Evolutionary conservation across 192 early-diverging fungal species (phyloP).

Genomic region (Umbelopsis vinacea): DNA sequence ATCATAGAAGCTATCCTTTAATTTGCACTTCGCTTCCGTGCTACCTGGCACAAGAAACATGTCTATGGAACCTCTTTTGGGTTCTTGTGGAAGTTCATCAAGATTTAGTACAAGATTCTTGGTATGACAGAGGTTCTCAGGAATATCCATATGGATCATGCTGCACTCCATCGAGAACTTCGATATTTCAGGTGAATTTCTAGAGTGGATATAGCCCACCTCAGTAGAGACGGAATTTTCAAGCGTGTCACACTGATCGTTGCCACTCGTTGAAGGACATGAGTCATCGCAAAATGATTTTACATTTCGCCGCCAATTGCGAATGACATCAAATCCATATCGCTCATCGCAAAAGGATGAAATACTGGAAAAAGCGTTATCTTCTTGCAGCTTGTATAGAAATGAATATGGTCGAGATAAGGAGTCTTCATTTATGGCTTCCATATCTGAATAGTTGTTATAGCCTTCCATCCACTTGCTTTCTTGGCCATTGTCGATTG

Average conservation of each 20-base stretch:
- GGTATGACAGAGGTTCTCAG: slow-evolving; percentile 23
- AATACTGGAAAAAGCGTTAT: too few species aligned
- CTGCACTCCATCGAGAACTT: slow-evolving; percentile 13
- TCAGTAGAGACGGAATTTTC: neutral
- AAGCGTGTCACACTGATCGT: neutral
- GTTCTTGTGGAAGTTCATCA: slow-evolving; percentile 1
- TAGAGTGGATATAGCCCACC: neutral
- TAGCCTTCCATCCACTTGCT: neutral
- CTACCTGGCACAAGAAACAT: slow-evolving; percentile 5
- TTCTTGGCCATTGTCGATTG: neutral
- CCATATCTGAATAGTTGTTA: neutral
- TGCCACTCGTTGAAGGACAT: neutral
- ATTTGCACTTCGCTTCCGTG: slow-evolving; percentile 18
- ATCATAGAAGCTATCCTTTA: slow-evolving; percentile 7
- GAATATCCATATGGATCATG: slow-evolving; percentile 20
- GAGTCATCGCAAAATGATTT: neutral
- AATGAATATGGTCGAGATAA: slow-evolving; percentile 7
- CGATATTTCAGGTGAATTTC: neutral
- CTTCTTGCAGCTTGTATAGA: neutral
- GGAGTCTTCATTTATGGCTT: neutral
- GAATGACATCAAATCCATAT: neutral
- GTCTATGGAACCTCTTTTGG: slow-evolving; percentile 1
- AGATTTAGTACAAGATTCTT: slow-evolving; percentile 7
- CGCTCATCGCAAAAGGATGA: neutral
- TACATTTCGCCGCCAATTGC: neutral